Conservation (phyloP, 1,284 basidiomycete genomes). For the Pascua sp. region DNA sequence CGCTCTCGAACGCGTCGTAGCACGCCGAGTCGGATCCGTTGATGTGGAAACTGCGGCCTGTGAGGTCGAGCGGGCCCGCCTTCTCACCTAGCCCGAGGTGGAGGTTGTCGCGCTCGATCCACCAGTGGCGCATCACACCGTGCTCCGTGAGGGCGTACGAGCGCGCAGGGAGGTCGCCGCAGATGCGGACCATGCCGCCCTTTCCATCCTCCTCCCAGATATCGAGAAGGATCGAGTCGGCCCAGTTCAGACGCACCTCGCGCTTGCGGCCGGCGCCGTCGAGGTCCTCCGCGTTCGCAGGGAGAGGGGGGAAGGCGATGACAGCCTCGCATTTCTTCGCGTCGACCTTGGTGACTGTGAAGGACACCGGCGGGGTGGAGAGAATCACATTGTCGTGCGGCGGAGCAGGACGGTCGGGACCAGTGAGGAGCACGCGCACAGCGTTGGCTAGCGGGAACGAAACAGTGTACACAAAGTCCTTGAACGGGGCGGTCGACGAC, state of each 20-base stretch:
- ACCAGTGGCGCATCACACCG: conserved; percentile 44
- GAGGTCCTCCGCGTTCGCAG: conserved; percentile 21
- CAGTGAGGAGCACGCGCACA: conserved; percentile 41
- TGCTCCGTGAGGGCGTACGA: conserved; percentile 48
- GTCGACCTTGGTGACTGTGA: conserved; percentile 28
- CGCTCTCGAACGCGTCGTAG: conserved; percentile 49
- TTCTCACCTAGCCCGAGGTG: conserved; percentile 52
- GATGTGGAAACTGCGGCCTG: conserved; percentile 41
- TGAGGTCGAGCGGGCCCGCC: conserved; percentile 48
- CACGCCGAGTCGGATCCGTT: conserved; percentile 47
- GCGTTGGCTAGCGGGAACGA: conserved; percentile 41
- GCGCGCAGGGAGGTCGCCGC: conserved; percentile 44
- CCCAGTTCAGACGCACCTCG: conserved; percentile 28
- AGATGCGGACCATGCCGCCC: conserved; percentile 26
- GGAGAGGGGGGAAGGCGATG: conserved; percentile 29
- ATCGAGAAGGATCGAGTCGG: conserved; percentile 35
- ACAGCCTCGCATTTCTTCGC: conserved; percentile 21
- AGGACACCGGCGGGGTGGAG: conserved; percentile 20
- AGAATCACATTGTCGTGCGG: conserved; percentile 48
- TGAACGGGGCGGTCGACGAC: conserved; percentile 16
- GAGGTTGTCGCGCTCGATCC: conserved; percentile 33
- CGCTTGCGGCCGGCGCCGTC: conserved; percentile 21
- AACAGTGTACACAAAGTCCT: conserved; percentile 41
- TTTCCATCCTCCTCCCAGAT: conserved; percentile 33
- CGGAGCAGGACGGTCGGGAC: conserved; percentile 43